Conservation (phyloP, 2,329 filamentous ascomycete species). For the Colletotrichum nymphaeae region DNA sequence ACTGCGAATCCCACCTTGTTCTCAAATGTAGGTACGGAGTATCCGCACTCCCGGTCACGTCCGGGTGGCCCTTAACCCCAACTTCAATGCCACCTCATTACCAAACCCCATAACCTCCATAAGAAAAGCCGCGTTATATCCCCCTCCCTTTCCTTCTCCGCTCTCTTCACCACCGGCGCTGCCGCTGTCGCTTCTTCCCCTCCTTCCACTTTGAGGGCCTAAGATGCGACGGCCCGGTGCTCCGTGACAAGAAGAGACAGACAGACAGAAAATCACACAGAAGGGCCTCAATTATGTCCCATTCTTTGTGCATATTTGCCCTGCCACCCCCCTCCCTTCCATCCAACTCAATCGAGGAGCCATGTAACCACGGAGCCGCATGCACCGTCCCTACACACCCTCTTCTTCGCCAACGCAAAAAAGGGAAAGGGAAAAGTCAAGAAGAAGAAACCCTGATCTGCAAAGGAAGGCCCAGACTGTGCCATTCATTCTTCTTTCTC, state of each 20-base stretch:
- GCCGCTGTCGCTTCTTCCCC: not conserved
- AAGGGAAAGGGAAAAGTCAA: not conserved
- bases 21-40: not conserved
- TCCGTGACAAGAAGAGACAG: not conserved
- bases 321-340: not conserved
- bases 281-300: not conserved
- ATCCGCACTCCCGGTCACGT: too few species aligned
- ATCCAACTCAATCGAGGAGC: not conserved
- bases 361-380: constrained; percentile 17
- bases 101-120: not conserved
- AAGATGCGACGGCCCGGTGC: constrained; percentile 34
- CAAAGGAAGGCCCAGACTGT: not conserved
- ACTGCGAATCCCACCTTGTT: not conserved
- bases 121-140: not conserved
- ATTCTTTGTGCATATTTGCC: not conserved
- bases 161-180: not conserved
- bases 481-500: not conserved
- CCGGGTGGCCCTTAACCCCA: not conserved
- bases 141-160: not conserved
- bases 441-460: not conserved
- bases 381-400: constrained; percentile 2
- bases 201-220: constrained; percentile 1
- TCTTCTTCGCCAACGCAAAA: not conserved
- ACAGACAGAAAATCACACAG: not conserved
- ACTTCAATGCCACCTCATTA: not conserved